Percentiles rank a stretch among this genome's conserved stretches.
phyloP scores from a whole-genome alignment of 1,284 basidiomycete species.

The Stereum hirsutum region DNA sequence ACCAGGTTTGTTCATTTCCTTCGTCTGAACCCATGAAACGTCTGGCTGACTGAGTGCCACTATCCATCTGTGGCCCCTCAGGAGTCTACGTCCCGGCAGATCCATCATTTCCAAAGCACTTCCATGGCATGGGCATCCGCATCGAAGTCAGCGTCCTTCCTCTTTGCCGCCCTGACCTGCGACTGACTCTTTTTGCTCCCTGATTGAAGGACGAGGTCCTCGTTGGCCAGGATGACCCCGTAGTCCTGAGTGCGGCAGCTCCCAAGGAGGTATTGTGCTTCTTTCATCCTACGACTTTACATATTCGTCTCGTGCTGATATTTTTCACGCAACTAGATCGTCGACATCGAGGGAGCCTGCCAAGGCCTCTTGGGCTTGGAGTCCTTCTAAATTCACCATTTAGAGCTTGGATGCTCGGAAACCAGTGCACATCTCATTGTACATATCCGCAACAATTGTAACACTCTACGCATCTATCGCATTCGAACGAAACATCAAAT shows the following conservation, averaged over 20 bases:
- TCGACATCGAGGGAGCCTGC: constrained; percentile 83
- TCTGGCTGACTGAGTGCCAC: no score
- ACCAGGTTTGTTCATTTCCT: constrained; percentile 38
- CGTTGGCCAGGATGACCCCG: constrained; percentile 57
- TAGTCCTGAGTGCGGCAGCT: constrained; percentile 68
- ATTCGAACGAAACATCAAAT: no score
- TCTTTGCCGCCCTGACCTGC: no score
- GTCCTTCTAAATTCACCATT: constrained; percentile 33
- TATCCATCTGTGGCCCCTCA: no score
- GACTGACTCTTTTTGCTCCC: background rate
- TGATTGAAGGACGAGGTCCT: constrained; percentile 66
- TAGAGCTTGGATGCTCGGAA: background rate
- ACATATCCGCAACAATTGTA: no score
- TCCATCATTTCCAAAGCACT: constrained; percentile 71
- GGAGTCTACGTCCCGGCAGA: constrained; percentile 81
- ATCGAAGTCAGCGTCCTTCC: constrained; percentile 55
- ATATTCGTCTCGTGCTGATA: background rate
- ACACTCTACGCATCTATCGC: no score
- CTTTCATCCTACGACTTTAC: background rate
- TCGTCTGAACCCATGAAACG: background rate
- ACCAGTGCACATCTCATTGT: no score
- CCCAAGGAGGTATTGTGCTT: constrained; percentile 71
- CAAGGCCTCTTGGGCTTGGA: constrained; percentile 67
- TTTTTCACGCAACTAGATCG: constrained; percentile 40
- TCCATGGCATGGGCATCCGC: constrained; percentile 83